These are phyloP conservation scores for Colletotrichum sp. DNA, from an alignment of 2,329 filamentous ascomycete genomes.

Conservation along the genomic window DNA sequence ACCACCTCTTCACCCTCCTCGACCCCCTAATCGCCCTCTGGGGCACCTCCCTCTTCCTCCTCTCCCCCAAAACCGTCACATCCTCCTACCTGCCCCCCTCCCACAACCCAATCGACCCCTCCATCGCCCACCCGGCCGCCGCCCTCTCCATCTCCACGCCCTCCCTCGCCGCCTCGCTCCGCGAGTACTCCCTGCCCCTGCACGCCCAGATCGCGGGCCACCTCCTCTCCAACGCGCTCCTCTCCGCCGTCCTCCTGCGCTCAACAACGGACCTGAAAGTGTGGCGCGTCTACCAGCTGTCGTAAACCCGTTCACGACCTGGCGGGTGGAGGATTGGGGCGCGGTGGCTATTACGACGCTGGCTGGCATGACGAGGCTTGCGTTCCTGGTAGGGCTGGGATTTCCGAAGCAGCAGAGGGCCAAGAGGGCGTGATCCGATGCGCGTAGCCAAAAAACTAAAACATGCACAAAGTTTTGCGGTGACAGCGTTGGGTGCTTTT, in stretches of 20 bases:
- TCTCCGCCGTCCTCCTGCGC: slow-evolving; percentile 3
- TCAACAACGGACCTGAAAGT: background rate
- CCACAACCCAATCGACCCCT: background rate
- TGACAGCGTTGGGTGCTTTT: background rate
- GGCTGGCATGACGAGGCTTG: background rate
- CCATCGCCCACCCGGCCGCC: background rate
- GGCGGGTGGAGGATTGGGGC: slow-evolving; percentile 9
- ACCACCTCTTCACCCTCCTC: background rate
- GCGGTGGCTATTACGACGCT: background rate
- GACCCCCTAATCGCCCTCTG: slow-evolving; percentile 9
- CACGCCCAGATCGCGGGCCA: background rate
- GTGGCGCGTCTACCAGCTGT: slow-evolving; percentile 2
- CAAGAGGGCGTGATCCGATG: background rate
- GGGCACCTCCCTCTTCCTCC: slow-evolving; percentile 5
- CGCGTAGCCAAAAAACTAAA: accelerated
- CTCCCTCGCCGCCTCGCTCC: background rate
- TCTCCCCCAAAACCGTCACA: background rate
- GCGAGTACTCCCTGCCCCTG: background rate
- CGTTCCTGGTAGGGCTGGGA: background rate
- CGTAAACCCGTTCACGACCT: background rate
- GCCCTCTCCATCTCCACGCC: background rate
- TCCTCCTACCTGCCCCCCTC: background rate
- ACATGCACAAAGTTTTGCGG: background rate
- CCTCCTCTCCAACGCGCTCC: background rate
- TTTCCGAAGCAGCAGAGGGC: background rate